phyloP scores from a whole-genome alignment of 805 yeast species.

The Candida suzukii region DNA sequence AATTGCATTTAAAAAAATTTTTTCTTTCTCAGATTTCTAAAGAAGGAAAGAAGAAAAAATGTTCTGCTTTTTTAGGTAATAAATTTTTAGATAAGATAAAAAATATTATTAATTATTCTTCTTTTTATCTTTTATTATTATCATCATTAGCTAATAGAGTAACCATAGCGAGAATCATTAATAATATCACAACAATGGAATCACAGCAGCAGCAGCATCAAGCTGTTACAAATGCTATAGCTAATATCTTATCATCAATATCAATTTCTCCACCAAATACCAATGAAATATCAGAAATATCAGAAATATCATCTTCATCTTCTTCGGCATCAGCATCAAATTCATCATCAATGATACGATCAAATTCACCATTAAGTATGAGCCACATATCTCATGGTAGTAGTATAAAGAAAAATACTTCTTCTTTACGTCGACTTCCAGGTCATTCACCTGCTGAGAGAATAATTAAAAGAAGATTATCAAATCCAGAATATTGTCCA shows the following conservation, averaged over 20 bases:
- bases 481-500: constrained; percentile 1
- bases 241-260: constrained; percentile 8
- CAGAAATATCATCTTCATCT: neutral
- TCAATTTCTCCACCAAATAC: constrained; percentile 5
- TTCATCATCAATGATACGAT: constrained; percentile 2
- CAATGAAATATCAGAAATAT: neutral
- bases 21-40: too few relatives aligned
- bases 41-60: too few relatives aligned
- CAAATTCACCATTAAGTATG: neutral
- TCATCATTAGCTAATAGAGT: too few relatives aligned
- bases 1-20: too few relatives aligned
- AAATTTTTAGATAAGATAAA: too few relatives aligned
- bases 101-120: too few relatives aligned
- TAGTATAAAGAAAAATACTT: neutral
- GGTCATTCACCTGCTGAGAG: neutral
- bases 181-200: neutral
- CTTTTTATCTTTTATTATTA: too few relatives aligned
- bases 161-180: neutral
- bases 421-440: neutral
- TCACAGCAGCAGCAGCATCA: neutral
- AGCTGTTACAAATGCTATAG: constrained; percentile 2
- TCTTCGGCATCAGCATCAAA: constrained; percentile 2
- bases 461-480: constrained; percentile 2
- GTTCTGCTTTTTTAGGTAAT: too few relatives aligned
- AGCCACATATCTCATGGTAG: neutral